A percentile compares a stretch with the other conserved stretches of the same genome.
phyloP scores from a whole-genome alignment of 371 early-diverging fungal species.

The Mucor indicus region DNA sequence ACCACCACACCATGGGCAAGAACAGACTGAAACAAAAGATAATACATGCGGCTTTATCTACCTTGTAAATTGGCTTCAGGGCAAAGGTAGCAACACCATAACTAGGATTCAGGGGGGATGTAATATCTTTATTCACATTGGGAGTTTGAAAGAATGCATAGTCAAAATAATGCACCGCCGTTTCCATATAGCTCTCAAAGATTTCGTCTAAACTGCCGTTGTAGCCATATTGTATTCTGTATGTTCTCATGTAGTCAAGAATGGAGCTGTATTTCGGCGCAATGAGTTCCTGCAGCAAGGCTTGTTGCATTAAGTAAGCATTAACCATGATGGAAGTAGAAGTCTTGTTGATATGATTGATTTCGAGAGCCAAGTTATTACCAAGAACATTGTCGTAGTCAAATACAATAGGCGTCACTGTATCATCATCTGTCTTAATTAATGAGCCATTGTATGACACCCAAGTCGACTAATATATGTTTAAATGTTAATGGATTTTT shows the following conservation, averaged over 20 bases:
- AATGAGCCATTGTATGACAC: background rate
- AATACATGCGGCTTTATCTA: background rate
- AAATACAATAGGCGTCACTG: constrained; percentile 7
- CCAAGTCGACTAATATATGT: constrained; percentile 10
- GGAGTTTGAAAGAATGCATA: constrained; percentile 9
- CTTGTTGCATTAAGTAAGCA: constrained; percentile 19
- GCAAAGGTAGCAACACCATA: background rate
- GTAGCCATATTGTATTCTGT: background rate
- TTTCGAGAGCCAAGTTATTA: constrained; percentile 2
- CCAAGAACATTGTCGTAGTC: constrained; percentile 15
- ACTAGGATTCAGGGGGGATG: background rate
- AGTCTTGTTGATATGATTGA: background rate
- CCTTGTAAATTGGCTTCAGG: background rate
- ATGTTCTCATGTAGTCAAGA: background rate
- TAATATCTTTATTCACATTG: background rate
- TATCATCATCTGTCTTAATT: background rate
- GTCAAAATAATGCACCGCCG: background rate
- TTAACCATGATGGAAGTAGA: constrained; percentile 6
- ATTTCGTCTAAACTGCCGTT: no score
- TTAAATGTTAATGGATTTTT: no score
- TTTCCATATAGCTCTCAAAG: constrained; percentile 1
- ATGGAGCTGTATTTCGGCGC: constrained; percentile 4
- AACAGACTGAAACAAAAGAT: constrained; percentile 2
- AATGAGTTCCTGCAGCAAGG: constrained; percentile 2
- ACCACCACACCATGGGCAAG: constrained; percentile 10